These are phyloP conservation scores for Jatropha curcas DNA, from an alignment of 345 rosid species.

Conservation along the genomic window DNA sequence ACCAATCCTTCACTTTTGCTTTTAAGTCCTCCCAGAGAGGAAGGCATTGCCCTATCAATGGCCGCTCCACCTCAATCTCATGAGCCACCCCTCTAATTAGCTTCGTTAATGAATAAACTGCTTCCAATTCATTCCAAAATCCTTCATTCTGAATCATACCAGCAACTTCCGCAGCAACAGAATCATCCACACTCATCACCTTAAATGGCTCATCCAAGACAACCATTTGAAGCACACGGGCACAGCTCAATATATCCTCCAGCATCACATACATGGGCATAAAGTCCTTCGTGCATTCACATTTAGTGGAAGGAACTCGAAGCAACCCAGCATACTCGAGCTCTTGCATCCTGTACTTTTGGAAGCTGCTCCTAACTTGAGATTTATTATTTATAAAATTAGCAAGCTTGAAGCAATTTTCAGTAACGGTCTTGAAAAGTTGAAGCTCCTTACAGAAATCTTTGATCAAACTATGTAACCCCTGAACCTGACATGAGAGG, in stretches of 20 bases:
- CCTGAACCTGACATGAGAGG: conserved; percentile 58
- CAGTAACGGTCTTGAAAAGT: conserved; percentile 40
- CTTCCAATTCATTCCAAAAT: conserved; percentile 56
- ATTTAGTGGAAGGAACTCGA: conserved; percentile 42
- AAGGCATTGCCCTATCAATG: conserved; percentile 53
- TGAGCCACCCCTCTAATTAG: conserved; percentile 49
- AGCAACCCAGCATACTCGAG: conserved; percentile 43
- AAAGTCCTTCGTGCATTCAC: conserved; percentile 35
- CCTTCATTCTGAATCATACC: conserved; percentile 43
- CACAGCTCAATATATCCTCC: conserved; percentile 48
- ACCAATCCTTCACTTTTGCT: conserved; percentile 57
- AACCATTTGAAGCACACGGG: conserved; percentile 46
- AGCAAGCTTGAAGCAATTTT: conserved; percentile 51
- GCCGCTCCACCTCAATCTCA: conserved; percentile 51
- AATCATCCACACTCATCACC: conserved; percentile 41
- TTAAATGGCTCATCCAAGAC: conserved; percentile 46
- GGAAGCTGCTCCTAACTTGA: conserved; percentile 48
- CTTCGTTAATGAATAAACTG: conserved; percentile 51
- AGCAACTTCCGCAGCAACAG: conserved; percentile 41
- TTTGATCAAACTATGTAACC: conserved; percentile 46
- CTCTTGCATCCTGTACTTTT: conserved; percentile 44
- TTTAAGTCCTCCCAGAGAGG: conserved; percentile 58
- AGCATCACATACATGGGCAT: conserved; percentile 38
- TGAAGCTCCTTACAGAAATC: conserved; percentile 53
- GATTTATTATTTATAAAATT: conserved; percentile 47